Percentiles rank a stretch among this genome's conserved stretches.
These are phyloP conservation scores for Solanum hybrid DNA, from an alignment of 305 asterid species.

Conservation along the genomic window DNA sequence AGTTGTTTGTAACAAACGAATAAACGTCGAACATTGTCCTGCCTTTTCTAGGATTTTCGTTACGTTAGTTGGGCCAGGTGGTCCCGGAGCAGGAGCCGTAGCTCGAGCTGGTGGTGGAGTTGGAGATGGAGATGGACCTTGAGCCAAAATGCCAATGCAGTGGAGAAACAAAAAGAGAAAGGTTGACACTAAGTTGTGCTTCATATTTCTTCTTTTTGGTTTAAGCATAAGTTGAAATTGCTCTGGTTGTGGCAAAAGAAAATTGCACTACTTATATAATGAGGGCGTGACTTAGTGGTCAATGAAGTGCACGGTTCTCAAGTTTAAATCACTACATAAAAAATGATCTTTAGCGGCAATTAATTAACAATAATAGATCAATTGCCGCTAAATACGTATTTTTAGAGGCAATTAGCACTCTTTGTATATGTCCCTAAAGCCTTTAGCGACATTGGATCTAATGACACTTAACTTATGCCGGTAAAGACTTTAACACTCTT, in stretches of 20 bases:
- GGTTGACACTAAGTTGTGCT: background rate
- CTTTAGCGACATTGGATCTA: no score
- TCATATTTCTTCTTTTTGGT: slow-evolving; percentile 11
- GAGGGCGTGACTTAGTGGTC: background rate
- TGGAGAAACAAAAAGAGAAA: slow-evolving; percentile 17
- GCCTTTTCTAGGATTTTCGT: slow-evolving; percentile 40
- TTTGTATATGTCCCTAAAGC: no score
- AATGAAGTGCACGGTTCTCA: background rate
- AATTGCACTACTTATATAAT: slow-evolving; percentile 1
- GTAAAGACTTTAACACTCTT: no score
- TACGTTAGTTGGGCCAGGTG: slow-evolving; percentile 36
- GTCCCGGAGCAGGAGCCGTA: slow-evolving; percentile 16
- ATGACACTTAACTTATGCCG: no score
- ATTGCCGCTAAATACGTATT: no score
- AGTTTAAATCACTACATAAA: background rate
- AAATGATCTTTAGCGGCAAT: no score
- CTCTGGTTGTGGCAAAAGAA: background rate
- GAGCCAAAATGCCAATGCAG: slow-evolving; percentile 21
- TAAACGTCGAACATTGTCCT: slow-evolving; percentile 25
- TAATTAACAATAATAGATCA: no score
- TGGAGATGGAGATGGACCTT: slow-evolving; percentile 31
- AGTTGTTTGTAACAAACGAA: slow-evolving; percentile 31
- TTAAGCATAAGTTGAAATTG: background rate
- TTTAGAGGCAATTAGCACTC: no score
- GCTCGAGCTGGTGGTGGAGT: slow-evolving; percentile 1